Percentiles rank a stretch among this genome's conserved stretches.
phyloP scores from a whole-genome alignment of 2,329 filamentous ascomycete species.

The Exophiala dermatitidis region DNA sequence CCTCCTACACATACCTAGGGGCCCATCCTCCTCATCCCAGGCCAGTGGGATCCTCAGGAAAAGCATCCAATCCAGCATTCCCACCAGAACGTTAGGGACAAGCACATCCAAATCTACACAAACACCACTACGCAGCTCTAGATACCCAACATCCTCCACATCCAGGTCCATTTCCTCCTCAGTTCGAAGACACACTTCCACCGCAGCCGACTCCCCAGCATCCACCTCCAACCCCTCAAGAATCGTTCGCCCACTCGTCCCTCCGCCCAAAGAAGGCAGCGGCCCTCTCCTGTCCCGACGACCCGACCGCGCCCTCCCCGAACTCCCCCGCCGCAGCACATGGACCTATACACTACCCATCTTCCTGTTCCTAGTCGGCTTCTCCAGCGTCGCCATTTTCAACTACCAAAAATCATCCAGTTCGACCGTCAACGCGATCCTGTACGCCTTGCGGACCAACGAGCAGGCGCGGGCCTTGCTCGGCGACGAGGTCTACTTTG shows the following conservation, averaged over 20 bases:
- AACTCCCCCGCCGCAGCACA: constrained; percentile 40
- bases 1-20: too few relatives aligned
- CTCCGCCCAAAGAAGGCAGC: constrained; percentile 44
- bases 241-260: constrained; percentile 31
- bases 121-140: too few relatives aligned
- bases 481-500: constrained; percentile 81
- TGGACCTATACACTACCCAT: constrained; percentile 72
- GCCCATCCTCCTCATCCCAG: too few relatives aligned
- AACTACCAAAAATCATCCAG: constrained; percentile 97
- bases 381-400: constrained; percentile 80
- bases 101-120: too few relatives aligned
- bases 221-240: background rate
- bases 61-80: too few relatives aligned
- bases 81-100: too few relatives aligned
- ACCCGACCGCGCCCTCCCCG: constrained; percentile 47
- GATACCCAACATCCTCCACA: too few relatives aligned
- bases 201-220: too few relatives aligned
- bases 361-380: constrained; percentile 65
- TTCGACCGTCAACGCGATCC: constrained; percentile 73
- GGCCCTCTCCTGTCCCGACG: constrained; percentile 48
- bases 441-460: constrained; percentile 86
- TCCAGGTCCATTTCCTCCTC: too few relatives aligned
- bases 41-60: too few relatives aligned
- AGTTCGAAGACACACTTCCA: too few relatives aligned
- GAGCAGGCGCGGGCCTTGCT: constrained; percentile 65